Evolutionary conservation across 441 rosid genomes (phyloP), one percentile per base, ranked within the genome.

Genomic region (Erodium trifolium): DNA sequence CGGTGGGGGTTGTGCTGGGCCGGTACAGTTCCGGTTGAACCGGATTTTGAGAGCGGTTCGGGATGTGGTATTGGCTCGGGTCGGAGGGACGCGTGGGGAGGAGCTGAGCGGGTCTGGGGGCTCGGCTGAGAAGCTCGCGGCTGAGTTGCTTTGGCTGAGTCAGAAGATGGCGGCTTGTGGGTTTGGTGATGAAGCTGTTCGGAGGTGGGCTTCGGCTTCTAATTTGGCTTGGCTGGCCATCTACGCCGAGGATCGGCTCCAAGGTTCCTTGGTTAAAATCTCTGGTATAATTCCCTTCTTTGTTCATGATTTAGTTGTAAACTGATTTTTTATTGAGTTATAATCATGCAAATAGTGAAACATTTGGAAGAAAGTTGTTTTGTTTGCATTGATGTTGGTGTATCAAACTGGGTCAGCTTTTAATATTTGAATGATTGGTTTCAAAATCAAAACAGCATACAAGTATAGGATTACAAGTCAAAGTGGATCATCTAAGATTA

Each of bases 91-190:
- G 16, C 82, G 73, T 53, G 88, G 80, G 51, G 82, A 75, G 67
- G 68, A 53, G 78, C 27, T 23, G 27, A 23, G 27, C 27, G 27
- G 79, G 69, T 78, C 79, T 0, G 79, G 77, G 27, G 65, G 67
- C 37, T 77, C 79, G 70, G 84, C 27, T 23, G 92, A 88, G 83
- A 92, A 89, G 73, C 78, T 88, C 67, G 96, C 96, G 59, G 91
- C 94, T n/a, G 97, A 92, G 81, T 72, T 89, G 75, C 80, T 88
- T 47, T 92, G 97, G 97, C 70, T 92, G 82, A 81, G 84, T 49
- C 83, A 87, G 83, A 89, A 89, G 70, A 64, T 92, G 90, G 78
- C 70, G 53, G 86, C 37, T 67, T 89, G 86, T 73, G 94, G 91
- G 31, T 84, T 78, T 23, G 84, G 39, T 18, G 88, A 87, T 69